Evolutionary conservation across 129 eudicot species (phyloP), one percentile per base, ranked within the genome.

Genomic region (Rutidosis leptorrhynchoides): DNA sequence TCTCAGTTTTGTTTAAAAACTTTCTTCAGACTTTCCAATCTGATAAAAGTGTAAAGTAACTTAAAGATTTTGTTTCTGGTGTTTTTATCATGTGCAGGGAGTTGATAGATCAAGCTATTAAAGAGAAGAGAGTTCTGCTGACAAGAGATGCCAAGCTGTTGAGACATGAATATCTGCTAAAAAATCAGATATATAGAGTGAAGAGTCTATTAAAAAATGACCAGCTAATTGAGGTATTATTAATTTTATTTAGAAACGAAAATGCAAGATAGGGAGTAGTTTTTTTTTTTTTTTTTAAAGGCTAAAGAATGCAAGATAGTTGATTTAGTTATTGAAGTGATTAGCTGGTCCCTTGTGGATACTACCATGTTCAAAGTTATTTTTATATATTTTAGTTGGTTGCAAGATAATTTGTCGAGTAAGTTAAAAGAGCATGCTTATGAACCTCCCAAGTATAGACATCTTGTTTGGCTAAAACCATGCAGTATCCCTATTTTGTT

Each of bases 101-200:
- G 49, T 76, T 93, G 23, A 88, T 93, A 74, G 92, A 93, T 62
- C 95, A 93, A 73, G 85, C 98, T 32, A 69, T 70, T 21, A 88
- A 69, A 74, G 96, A 92, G 85, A 89, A 84, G 75, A 83, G 96
- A 32, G 98, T 93, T 70, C 80, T 93, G 25, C 60, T 93, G 71
- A 93, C 96, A 24, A 87, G 98, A 40, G 98, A 93, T 80, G 92
- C 92, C 73, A 93, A 93, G 87, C 86, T 93, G 49, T 60, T 88
- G 84, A 83, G 90, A 68, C 87, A 88, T 79, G 95, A 79, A 43
- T 88, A 93, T 77, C 71, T 88, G 80, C 73, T 93, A 55, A 73
- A 69, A 68, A 93, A 86, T 72, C 98, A 93, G 83, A 88, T 88
- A 77, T 93, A 93, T 75, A 74, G 84, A 79, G 86, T 93, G 76